A percentile compares a stretch with the other conserved stretches of the same genome.
Conservation (phyloP, 2,329 filamentous ascomycete genomes). For the Helotiales sp. region DNA sequence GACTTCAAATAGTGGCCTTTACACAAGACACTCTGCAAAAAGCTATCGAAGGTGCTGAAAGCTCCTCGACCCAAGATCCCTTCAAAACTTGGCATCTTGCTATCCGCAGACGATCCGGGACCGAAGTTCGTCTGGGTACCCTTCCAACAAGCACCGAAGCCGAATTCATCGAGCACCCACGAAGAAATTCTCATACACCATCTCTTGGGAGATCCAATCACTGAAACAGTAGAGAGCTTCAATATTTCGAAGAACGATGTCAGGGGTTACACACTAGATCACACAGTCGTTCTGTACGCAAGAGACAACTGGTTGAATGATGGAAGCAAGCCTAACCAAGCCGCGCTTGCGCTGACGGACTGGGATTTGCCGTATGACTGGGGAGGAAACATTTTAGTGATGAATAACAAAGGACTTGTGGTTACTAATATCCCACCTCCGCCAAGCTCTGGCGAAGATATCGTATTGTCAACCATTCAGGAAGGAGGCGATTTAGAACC, state of each 20-base stretch:
- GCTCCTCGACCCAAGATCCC: background rate
- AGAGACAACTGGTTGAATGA: conserved; percentile 13
- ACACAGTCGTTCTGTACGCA: conserved; percentile 8
- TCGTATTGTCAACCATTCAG: background rate
- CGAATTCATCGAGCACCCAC: background rate
- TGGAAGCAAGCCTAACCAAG: conserved; percentile 19
- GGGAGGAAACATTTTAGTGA: conserved; percentile 13
- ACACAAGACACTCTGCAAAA: conserved; percentile 12
- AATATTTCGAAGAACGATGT: conserved; percentile 16
- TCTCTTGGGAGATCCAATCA: background rate
- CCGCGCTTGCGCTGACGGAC: conserved; percentile 10
- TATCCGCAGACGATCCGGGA: conserved; percentile 14
- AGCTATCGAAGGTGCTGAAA: background rate
- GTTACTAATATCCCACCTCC: background rate
- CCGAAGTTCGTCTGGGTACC: conserved; percentile 13
- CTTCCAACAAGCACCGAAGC: background rate
- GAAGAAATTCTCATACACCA: background rate
- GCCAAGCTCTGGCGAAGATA: background rate
- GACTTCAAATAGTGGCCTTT: conserved; percentile 2
- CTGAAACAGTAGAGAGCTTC: conserved; percentile 11
- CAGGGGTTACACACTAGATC: conserved; percentile 16
- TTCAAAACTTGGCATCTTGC: background rate
- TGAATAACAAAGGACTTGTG: conserved; percentile 5
- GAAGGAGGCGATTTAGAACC: background rate
- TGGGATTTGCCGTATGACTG: conserved; percentile 16